Conservation (phyloP, 1,139 yeast genomes). For the Taphrina populina region DNA sequence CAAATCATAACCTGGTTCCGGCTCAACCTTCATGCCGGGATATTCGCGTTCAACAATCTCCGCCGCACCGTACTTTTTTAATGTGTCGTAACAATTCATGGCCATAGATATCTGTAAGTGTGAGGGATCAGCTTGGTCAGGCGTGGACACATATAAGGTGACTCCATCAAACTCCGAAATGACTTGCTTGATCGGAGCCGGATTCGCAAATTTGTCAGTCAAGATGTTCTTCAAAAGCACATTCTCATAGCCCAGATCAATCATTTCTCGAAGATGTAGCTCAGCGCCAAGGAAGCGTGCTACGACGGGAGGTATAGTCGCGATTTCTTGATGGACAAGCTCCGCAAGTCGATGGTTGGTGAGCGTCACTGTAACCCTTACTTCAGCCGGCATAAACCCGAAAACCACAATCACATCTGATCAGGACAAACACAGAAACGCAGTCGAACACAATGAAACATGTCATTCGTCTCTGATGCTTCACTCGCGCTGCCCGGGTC, state of each 20-base stretch:
- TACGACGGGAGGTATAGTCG: too few species aligned
- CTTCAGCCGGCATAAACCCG: too few species aligned
- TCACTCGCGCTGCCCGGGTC: background rate
- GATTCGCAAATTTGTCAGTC: conserved; percentile 21
- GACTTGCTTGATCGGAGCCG: conserved; percentile 77
- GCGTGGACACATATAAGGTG: conserved; percentile 85
- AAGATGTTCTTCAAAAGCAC: conserved; percentile 24
- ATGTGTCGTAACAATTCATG: conserved; percentile 74
- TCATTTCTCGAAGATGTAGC: too few species aligned
- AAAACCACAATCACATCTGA: too few species aligned
- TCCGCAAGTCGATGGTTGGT: too few species aligned
- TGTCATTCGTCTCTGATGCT: conserved; percentile 16
- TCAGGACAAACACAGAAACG: too few species aligned
- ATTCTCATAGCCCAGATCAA: conserved; percentile 31
- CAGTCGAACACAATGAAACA: too few species aligned
- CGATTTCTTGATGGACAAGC: too few species aligned
- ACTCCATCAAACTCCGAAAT: conserved; percentile 95
- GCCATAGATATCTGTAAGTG: conserved; percentile 66
- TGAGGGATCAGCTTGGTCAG: conserved; percentile 57
- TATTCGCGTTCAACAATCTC: conserved; percentile 50
- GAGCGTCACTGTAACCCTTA: too few species aligned
- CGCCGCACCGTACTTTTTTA: conserved; percentile 61
- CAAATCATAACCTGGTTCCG: conserved; percentile 66
- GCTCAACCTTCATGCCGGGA: conserved; percentile 47
- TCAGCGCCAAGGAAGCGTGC: too few species aligned